phyloP scores from a whole-genome alignment of 108 stramenopile genomes.

The Aurantiochytrium sp. region DNA sequence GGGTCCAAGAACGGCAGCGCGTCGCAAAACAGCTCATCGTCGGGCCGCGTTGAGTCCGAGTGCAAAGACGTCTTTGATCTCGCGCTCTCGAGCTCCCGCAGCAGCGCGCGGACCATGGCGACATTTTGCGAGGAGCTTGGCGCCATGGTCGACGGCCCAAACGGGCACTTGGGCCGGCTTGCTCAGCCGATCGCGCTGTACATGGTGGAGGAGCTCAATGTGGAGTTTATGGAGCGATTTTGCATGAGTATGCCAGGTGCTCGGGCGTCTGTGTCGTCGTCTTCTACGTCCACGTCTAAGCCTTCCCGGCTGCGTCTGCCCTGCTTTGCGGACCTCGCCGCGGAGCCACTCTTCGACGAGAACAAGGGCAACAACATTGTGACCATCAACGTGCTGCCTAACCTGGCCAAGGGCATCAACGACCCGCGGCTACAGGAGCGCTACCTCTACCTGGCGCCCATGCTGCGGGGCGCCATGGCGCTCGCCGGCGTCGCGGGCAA shows the following conservation, averaged over 20 bases:
- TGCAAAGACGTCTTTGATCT: neutral
- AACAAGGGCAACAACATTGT: neutral
- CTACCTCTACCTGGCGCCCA: neutral
- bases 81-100: neutral
- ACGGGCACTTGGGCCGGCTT: neutral
- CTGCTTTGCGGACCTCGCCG: neutral
- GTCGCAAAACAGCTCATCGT: neutral
- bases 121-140: constrained; percentile 5
- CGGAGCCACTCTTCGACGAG: neutral
- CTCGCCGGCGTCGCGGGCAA: neutral
- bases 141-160: neutral
- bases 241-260: neutral
- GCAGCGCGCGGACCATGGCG: neutral
- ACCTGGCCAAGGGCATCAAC: neutral
- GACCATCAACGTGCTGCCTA: neutral
- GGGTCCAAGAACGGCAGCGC: too few relatives aligned
- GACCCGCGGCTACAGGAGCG: neutral
- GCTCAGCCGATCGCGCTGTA: neutral
- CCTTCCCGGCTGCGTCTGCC: neutral
- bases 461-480: neutral
- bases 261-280: neutral
- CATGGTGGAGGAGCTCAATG: neutral
- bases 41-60: neutral
- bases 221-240: constrained; percentile 7
- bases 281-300: neutral